Percentiles rank a stretch among this genome's conserved stretches.
Evolutionary conservation across 805 yeast species (phyloP).

Genomic region (Metschnikowia dekortorum): DNA sequence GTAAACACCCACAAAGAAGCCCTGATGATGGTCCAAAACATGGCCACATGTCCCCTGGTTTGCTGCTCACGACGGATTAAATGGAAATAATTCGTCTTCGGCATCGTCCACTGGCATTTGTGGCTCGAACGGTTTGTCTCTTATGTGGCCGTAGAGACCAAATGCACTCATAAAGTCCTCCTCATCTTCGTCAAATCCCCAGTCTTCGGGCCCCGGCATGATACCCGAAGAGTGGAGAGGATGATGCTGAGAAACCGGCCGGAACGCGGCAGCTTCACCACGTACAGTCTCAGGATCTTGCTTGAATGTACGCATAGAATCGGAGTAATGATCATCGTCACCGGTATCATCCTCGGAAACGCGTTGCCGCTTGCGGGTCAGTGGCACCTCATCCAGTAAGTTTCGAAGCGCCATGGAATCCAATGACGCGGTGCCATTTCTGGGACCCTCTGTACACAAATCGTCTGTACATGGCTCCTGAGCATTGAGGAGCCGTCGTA

Average conservation of each 20-base stretch:
- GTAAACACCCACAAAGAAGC: too few relatives aligned
- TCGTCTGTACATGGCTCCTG: constrained; percentile 3
- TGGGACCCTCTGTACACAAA: background rate
- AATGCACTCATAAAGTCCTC: constrained; percentile 33
- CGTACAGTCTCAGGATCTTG: background rate
- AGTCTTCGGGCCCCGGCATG: constrained; percentile 16
- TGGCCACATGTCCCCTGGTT: background rate
- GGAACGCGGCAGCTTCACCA: background rate
- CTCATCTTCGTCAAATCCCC: constrained; percentile 27
- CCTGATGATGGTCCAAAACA: background rate
- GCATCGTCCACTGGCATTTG: background rate
- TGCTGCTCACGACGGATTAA: constrained; percentile 33
- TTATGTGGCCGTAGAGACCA: constrained; percentile 34
- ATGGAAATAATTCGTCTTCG: constrained; percentile 28
- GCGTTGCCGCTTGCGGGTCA: constrained; percentile 6
- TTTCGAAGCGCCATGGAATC: background rate
- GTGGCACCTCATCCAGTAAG: constrained; percentile 11
- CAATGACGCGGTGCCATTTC: background rate
- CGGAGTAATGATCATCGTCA: constrained; percentile 75
- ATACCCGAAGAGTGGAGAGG: constrained; percentile 31
- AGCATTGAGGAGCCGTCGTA: constrained; percentile 42
- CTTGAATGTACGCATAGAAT: constrained; percentile 51
- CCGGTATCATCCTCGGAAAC: constrained; percentile 20
- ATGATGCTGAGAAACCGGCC: constrained; percentile 52
- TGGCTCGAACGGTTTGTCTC: constrained; percentile 20